Percentiles rank a stretch among this genome's conserved stretches.
These are phyloP conservation scores for Cyanidioschyzon merolae DNA, from an alignment of 23 red algal genomes.

Conservation along the genomic window DNA sequence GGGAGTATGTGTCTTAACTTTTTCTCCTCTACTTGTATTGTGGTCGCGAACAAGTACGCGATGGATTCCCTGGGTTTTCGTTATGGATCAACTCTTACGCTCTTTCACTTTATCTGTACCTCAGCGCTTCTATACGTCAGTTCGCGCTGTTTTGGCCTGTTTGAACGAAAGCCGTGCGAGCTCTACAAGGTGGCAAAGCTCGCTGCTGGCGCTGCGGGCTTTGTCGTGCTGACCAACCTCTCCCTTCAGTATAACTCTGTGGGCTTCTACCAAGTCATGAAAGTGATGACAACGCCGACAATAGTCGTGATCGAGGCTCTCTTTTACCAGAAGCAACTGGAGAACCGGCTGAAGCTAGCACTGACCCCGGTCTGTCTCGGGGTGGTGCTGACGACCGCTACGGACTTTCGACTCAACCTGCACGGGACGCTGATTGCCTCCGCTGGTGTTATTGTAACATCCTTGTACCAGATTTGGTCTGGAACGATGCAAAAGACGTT, in stretches of 20 bases:
- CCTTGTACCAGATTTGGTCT: slow-evolving; percentile 93
- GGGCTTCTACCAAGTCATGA: slow-evolving; percentile 98
- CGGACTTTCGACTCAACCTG: slow-evolving; percentile 83
- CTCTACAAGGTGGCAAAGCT: slow-evolving; percentile 57
- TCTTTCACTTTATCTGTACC: slow-evolving; percentile 62
- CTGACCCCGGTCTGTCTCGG: slow-evolving; percentile 84
- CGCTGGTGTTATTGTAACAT: slow-evolving; percentile 73
- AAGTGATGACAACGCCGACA: slow-evolving; percentile 90
- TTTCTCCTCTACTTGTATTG: slow-evolving; percentile 51
- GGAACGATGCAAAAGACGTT: slow-evolving; percentile 77
- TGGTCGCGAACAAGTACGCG: slow-evolving; percentile 74
- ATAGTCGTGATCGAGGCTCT: slow-evolving; percentile 86
- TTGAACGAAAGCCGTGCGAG: slow-evolving; percentile 60
- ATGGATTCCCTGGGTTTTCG: slow-evolving; percentile 64
- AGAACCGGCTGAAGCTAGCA: slow-evolving; percentile 41
- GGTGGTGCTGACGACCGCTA: slow-evolving; percentile 62
- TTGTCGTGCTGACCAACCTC: slow-evolving; percentile 92
- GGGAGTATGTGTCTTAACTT: slow-evolving; percentile 82
- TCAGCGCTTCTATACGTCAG: slow-evolving; percentile 42
- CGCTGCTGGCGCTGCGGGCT: slow-evolving; percentile 76
- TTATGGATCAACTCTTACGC: slow-evolving; percentile 68
- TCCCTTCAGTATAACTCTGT: slow-evolving; percentile 83
- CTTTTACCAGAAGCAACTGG: slow-evolving; percentile 67
- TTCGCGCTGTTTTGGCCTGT: slow-evolving; percentile 33
- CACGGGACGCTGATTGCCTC: slow-evolving; percentile 53